phyloP scores from a whole-genome alignment of 129 eudicot species.

The sunflower (Helianthus annuus) region DNA sequence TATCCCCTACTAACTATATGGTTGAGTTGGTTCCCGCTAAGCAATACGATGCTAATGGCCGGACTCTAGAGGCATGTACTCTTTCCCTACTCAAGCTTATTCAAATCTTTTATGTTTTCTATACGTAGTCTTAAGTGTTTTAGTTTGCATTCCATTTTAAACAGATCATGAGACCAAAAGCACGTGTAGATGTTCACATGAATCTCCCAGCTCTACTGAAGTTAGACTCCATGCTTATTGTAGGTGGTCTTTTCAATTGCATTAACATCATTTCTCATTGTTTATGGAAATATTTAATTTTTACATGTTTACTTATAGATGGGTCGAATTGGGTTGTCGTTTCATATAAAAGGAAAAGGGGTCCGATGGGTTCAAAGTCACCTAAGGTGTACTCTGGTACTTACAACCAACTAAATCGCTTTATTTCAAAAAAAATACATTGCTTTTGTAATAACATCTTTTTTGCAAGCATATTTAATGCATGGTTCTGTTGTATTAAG shows the following conservation, averaged over 20 bases:
- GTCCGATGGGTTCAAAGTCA: not conserved
- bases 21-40: constrained; percentile 93
- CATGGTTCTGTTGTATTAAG: not conserved
- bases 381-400: not conserved
- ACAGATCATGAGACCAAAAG: constrained; percentile 92
- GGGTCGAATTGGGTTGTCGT: not conserved
- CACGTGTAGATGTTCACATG: constrained; percentile 84
- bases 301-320: not conserved
- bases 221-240: constrained; percentile 93
- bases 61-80: constrained; percentile 67
- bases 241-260: constrained; percentile 50
- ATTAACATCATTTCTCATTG: not conserved
- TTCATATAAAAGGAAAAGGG: not conserved
- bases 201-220: constrained; percentile 91
- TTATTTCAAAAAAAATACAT: not conserved
- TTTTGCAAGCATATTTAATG: not conserved
- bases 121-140: not conserved
- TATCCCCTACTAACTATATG: constrained; percentile 88
- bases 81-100: not conserved
- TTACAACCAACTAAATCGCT: not conserved
- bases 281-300: not conserved
- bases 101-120: not conserved
- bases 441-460: not conserved
- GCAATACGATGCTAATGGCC: constrained; percentile 67
- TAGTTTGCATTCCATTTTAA: not conserved